A percentile compares a stretch with the other conserved stretches of the same genome.
Conservation (phyloP, 2,329 filamentous ascomycete genomes). For the Pleomassaria siparia region DNA sequence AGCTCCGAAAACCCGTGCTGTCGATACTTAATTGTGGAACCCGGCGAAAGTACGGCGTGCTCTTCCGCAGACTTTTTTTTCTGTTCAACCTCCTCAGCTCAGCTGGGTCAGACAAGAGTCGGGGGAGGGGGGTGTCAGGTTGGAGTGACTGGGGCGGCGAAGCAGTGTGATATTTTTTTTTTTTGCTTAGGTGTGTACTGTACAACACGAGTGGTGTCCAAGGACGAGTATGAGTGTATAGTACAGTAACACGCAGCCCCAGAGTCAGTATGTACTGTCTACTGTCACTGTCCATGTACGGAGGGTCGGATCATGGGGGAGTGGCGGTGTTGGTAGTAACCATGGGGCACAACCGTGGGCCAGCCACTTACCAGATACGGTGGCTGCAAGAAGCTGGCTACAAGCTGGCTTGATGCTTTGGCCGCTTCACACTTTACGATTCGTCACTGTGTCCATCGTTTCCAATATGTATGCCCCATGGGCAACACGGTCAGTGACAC, state of each 20-base stretch:
- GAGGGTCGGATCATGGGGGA: not conserved
- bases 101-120: slow-evolving; percentile 3
- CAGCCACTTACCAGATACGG: not conserved
- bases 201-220: not conserved
- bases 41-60: not conserved
- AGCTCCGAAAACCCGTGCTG: not conserved
- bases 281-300: no score
- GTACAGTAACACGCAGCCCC: not conserved
- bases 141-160: not conserved
- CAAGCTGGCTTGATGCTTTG: not conserved
- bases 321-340: not conserved
- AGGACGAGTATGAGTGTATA: no score
- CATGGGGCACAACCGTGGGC: not conserved
- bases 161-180: not conserved
- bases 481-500: not conserved
- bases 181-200: slow-evolving; percentile 4
- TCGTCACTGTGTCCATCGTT: not conserved
- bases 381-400: no score
- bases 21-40: slow-evolving; percentile 1
- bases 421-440: not conserved
- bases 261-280: no score
- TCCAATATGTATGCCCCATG: not conserved
- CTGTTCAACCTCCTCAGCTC: not conserved
- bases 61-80: not conserved
- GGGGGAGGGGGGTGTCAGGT: no score